phyloP scores from a whole-genome alignment of 176 grass and related monocot genomes.

The Dendrocalamus sinicus region DNA sequence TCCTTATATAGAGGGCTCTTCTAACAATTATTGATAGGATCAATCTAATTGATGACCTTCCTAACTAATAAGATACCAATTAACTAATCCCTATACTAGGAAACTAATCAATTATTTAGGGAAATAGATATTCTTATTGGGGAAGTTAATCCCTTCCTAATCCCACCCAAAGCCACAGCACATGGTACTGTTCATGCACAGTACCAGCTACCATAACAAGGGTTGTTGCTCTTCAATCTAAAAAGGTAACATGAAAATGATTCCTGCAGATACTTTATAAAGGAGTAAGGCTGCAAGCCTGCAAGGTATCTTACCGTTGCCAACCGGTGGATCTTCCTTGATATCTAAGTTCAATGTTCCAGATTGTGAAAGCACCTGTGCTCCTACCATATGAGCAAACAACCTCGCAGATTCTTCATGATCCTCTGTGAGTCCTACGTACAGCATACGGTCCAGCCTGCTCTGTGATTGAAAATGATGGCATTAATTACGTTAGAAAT shows the following conservation, averaged over 20 bases:
- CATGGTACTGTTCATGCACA: no score
- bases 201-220: no score
- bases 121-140: no score
- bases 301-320: conserved; percentile 52
- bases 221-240: not conserved
- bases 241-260: not conserved
- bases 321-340: conserved; percentile 42
- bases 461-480: conserved; percentile 58
- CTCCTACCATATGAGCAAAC: conserved; percentile 96
- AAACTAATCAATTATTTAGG: no score
- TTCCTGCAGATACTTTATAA: not conserved
- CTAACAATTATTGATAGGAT: no score
- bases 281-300: not conserved
- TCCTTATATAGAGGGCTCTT: no score
- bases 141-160: no score
- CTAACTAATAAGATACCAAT: no score
- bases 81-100: no score
- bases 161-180: no score
- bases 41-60: no score
- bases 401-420: conserved; percentile 91
- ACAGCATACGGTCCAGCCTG: conserved; percentile 90
- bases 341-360: conserved; percentile 62
- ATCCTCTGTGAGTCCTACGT: conserved; percentile 87
- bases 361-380: conserved; percentile 89
- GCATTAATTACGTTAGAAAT: conserved; percentile 32